These are phyloP conservation scores for Penicillium sp. DNA, from an alignment of 2,329 filamentous ascomycete species.

Conservation along the genomic window DNA sequence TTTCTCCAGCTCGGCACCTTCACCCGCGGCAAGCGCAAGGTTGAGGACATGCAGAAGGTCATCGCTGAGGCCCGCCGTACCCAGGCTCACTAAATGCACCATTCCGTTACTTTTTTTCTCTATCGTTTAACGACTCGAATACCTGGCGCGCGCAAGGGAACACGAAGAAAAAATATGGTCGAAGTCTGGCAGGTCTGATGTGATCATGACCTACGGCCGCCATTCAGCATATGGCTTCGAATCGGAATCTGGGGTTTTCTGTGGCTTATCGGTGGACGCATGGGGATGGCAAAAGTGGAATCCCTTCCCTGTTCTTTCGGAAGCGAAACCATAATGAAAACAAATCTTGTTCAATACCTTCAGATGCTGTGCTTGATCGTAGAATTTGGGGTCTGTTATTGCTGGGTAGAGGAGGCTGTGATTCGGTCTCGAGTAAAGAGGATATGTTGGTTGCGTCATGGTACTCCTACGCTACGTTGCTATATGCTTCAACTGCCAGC, in stretches of 20 bases:
- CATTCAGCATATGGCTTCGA: constrained; percentile 25
- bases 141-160: constrained; percentile 27
- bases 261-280: constrained; percentile 25
- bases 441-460: not conserved
- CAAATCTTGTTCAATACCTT: constrained; percentile 24
- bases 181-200: constrained; percentile 13
- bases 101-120: constrained; percentile 26
- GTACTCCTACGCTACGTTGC: not conserved
- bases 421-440: not conserved
- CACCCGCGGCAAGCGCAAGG: constrained; percentile 98
- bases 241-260: constrained; percentile 28
- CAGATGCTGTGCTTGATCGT: constrained; percentile 8
- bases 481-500: not conserved
- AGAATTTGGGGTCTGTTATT: not conserved
- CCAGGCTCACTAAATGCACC: constrained; percentile 60
- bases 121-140: constrained; percentile 30
- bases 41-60: constrained; percentile 97
- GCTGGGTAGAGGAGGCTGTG: not conserved
- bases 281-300: constrained; percentile 32
- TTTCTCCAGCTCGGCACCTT: constrained; percentile 92
- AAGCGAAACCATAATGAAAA: constrained; percentile 34
- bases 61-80: constrained; percentile 92
- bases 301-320: constrained; percentile 23
- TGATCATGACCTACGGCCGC: constrained; percentile 10
- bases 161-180: constrained; percentile 23